phyloP scores from a whole-genome alignment of 441 rosid genomes.

The Gossypium trilobum region DNA sequence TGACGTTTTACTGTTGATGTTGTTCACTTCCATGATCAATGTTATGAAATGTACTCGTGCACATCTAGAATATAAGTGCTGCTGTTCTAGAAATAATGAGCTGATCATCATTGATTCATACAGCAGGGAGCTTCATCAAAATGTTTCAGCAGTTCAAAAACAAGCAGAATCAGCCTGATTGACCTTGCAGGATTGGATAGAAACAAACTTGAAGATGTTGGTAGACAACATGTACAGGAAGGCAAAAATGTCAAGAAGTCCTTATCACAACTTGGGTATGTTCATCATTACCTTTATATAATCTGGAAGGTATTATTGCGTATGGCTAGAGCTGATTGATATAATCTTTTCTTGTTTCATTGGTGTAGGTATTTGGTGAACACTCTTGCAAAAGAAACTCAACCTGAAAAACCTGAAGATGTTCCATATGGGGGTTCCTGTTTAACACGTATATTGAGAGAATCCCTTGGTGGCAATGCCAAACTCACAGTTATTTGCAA shows the following conservation, averaged over 20 bases:
- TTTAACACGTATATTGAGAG: conserved; percentile 67
- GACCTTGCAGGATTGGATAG: conserved; percentile 82
- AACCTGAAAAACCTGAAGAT: conserved; percentile 39
- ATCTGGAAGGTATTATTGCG: background rate
- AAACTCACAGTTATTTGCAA: conserved; percentile 77
- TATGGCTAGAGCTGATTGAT: background rate
- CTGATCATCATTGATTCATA: background rate
- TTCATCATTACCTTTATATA: background rate
- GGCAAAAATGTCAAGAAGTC: conserved; percentile 72
- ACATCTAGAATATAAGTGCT: background rate
- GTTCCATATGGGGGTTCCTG: conserved; percentile 45
- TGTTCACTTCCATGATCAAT: background rate
- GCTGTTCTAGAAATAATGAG: background rate
- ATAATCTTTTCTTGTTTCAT: conserved; percentile 13
- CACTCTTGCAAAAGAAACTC: conserved; percentile 41
- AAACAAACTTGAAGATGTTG: conserved; percentile 50
- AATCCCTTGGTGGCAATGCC: conserved; percentile 88
- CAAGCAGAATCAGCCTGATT: conserved; percentile 74
- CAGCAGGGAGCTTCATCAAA: conserved; percentile 63
- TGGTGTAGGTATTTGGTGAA: conserved; percentile 54
- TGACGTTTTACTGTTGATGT: background rate
- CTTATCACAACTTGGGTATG: conserved; percentile 79
- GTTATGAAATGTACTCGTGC: background rate
- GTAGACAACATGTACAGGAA: conserved; percentile 53
- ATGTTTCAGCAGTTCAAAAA: conserved; percentile 76